Evolutionary conservation across 805 yeast genomes (phyloP).

Genomic region (Brettanomyces naardenensis): DNA sequence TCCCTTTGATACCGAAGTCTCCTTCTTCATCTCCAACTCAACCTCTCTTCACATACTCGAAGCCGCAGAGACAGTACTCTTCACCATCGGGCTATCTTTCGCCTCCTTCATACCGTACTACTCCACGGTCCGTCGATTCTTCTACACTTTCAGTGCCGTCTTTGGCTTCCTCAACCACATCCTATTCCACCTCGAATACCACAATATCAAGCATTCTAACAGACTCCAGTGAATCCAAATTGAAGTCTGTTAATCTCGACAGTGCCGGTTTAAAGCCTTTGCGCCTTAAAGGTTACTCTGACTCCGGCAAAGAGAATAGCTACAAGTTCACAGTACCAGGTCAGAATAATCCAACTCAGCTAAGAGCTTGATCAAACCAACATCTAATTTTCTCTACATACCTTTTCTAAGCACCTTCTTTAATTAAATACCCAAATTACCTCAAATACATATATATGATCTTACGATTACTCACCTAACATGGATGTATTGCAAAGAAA

Average conservation of each 20-base stretch:
- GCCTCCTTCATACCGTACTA: constrained; percentile 1
- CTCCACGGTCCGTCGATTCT: constrained; percentile 6
- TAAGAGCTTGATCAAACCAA: too few species aligned
- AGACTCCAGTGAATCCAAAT: background rate
- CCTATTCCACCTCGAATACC: constrained; percentile 1
- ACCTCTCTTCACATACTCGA: constrained; percentile 2
- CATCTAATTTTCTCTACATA: too few species aligned
- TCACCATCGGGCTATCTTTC: constrained; percentile 4
- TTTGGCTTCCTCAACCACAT: constrained; percentile 1
- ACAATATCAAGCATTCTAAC: constrained; percentile 1
- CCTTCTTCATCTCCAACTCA: constrained; percentile 2
- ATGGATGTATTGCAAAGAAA: too few species aligned
- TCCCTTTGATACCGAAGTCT: background rate
- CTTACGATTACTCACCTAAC: too few species aligned
- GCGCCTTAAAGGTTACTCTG: background rate
- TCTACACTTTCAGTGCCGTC: constrained; percentile 3
- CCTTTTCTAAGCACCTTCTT: too few species aligned
- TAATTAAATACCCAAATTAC: too few species aligned
- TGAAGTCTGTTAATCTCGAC: background rate
- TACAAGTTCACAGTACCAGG: background rate
- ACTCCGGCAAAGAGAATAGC: background rate
- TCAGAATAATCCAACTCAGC: too few species aligned
- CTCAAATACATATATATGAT: too few species aligned
- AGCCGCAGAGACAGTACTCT: too few species aligned
- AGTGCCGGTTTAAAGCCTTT: constrained; percentile 1